Base-by-base conservation (phyloP, 176 grass and related monocot species). In the Triticum urartu region DNA sequence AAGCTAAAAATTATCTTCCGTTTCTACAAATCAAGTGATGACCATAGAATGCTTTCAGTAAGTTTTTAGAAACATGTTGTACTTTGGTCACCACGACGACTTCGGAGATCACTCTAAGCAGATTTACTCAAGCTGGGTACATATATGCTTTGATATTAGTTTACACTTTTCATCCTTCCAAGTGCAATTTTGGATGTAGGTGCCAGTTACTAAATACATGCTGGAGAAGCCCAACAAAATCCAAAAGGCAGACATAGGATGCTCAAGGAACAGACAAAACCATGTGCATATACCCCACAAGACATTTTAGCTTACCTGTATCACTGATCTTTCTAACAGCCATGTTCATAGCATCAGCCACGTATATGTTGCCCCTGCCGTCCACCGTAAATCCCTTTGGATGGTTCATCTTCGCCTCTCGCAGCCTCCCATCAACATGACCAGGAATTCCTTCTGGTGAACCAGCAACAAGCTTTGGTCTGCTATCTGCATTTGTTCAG, bases 271-370 rank as follows among this genome's bases (percentile, higher is more conserved):
- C 80, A 83, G 83, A 86, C 79, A 74, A 85, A 68, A 79, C 22
- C 82, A 89, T 84, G 82, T 87, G 87, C 73, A 75, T 71, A 73
- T 64, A 87, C 75, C 73, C 76, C 28, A 78, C 82, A 82, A 22
- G 82, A 88, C 86, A 85, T 82, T 91, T 86, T 78, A 85, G 86
- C 52, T 86, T 91, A 99, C 97, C 97, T 79, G 88, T 83, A 82
- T 96, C 97, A 80, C 94, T 99, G 88, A 99, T 96, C 90, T 99
- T 99, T 84, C 97, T 99, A 89, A 99, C 92, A 84, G 92, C 97
- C 91, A 93, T 95, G 84, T 99, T 99, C 92, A 94, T 89, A 28
- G 97, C 90, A 93, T 98, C 97, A 50, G 94, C 94, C 68, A 98
- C 91, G 75, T 98, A 96, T 67, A 98, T 95, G 86, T 98, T 98